Evolutionary conservation across 345 rosid genomes (phyloP).

Genomic region (Isatis tinctoria): DNA sequence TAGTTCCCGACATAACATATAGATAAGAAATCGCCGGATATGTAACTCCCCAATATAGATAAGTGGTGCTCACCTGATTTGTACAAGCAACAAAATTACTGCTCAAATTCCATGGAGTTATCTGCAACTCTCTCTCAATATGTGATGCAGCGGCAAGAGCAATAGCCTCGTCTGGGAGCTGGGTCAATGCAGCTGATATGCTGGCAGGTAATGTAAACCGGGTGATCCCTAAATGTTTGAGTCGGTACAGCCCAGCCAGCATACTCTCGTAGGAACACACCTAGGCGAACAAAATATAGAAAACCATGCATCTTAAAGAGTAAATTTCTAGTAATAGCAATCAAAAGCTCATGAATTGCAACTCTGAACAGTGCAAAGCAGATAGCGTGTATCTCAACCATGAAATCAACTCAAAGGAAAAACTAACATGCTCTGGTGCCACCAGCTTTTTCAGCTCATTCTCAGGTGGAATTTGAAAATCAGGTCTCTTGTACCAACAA

Average conservation of each 20-base stretch:
- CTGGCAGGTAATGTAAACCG: conserved; percentile 68
- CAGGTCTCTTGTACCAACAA: conserved; percentile 65
- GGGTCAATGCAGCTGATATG: conserved; percentile 82
- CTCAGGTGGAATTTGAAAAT: conserved; percentile 70
- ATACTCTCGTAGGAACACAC: conserved; percentile 96
- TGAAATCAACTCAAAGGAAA: conserved; percentile 6
- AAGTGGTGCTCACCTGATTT: conserved; percentile 58
- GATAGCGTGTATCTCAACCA: conserved; percentile 1
- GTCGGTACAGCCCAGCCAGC: conserved; percentile 90
- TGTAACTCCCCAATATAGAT: conserved; percentile 7
- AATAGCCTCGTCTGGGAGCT: conserved; percentile 91
- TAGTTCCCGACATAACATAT: not conserved
- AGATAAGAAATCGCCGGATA: not conserved
- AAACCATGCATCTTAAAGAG: conserved; percentile 14
- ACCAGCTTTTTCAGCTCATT: conserved; percentile 75
- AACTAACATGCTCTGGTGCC: conserved; percentile 86
- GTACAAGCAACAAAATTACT: conserved; percentile 93
- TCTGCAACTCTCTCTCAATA: conserved; percentile 93
- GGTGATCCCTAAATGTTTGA: conserved; percentile 89
- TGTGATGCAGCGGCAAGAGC: conserved; percentile 97
- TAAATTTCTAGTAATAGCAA: conserved; percentile 4
- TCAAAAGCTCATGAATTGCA: not conserved
- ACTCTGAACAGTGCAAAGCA: conserved; percentile 5
- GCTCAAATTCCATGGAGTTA: conserved; percentile 96
- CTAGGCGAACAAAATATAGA: conserved; percentile 38